Evolutionary conservation across 1,139 yeast species (phyloP).

Genomic region (Williopsis jadinii): DNA sequence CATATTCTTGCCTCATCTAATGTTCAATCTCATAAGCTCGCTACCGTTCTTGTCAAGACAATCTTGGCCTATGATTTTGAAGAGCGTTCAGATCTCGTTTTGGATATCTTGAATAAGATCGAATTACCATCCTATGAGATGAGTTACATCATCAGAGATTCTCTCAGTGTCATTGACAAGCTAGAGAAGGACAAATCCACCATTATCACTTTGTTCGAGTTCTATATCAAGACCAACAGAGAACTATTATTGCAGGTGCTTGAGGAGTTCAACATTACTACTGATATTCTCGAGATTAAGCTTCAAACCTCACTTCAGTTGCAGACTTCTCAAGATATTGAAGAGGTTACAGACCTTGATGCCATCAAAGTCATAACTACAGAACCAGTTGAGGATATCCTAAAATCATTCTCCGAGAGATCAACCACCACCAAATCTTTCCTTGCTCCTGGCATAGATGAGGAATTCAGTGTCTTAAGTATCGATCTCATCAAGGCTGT

Average conservation of each 20-base stretch:
- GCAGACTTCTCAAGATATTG: not conserved
- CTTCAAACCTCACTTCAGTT: conserved; percentile 52
- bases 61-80: conserved; percentile 32
- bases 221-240: conserved; percentile 33
- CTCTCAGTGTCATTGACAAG: conserved; percentile 27
- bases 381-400: conserved; percentile 22
- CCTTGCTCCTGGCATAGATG: conserved; percentile 28
- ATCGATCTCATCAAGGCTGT: conserved; percentile 37
- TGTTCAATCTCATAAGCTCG: conserved; percentile 25
- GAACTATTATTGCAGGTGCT: conserved; percentile 37
- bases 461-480: conserved; percentile 37
- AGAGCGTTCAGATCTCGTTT: conserved; percentile 24
- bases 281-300: conserved; percentile 60
- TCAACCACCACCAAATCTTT: conserved; percentile 21
- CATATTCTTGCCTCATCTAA: conserved; percentile 18
- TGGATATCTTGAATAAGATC: conserved; percentile 23
- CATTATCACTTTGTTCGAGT: conserved; percentile 39
- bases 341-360: conserved; percentile 10
- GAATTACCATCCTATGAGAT: conserved; percentile 32
- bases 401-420: conserved; percentile 23
- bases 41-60: conserved; percentile 31
- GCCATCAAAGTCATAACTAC: conserved; percentile 21
- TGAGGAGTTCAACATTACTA: conserved; percentile 30
- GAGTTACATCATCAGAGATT: conserved; percentile 29
- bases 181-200: conserved; percentile 30